Conservation (phyloP, 352 stramenopile genomes). For the Lagenidium sp. region DNA sequence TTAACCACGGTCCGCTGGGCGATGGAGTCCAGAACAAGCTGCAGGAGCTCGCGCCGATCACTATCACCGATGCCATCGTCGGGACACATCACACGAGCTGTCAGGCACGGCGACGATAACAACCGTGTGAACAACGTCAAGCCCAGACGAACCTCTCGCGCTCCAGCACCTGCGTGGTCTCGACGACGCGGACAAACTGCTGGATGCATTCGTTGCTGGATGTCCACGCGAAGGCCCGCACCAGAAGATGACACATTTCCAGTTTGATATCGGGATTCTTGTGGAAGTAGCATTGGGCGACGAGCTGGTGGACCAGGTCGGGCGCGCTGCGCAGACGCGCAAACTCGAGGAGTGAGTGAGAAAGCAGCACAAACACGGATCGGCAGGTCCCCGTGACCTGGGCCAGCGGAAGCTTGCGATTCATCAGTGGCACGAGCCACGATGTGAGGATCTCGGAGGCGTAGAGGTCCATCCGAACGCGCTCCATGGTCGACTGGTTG, state of each 20-base stretch:
- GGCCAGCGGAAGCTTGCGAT: conserved; percentile 31
- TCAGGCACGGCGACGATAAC: neutral
- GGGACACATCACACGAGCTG: neutral
- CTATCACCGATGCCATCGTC: neutral
- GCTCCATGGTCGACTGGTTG: conserved; percentile 23
- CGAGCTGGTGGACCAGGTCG: conserved; percentile 38
- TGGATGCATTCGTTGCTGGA: conserved; percentile 29
- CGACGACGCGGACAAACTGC: conserved; percentile 40
- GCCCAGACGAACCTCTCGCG: conserved; percentile 45
- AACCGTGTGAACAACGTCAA: no score
- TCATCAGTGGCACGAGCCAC: conserved; percentile 47
- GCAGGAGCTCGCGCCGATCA: conserved; percentile 16
- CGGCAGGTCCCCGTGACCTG: conserved; percentile 46
- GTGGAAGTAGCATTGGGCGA: conserved; percentile 52
- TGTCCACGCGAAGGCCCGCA: conserved; percentile 49
- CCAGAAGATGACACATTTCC: conserved; percentile 49
- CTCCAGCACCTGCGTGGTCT: conserved; percentile 56
- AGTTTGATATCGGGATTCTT: conserved; percentile 36
- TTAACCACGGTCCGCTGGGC: conserved; percentile 3
- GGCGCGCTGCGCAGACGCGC: conserved; percentile 31
- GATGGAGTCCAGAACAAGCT: conserved; percentile 16
- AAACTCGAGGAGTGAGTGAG: conserved; percentile 50
- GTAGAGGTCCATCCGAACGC: conserved; percentile 50
- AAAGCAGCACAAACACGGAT: conserved; percentile 53
- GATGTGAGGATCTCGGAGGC: conserved; percentile 34